Base-by-base conservation (phyloP, 352 stramenopile genomes). In the Phytophthora ohioensis region DNA sequence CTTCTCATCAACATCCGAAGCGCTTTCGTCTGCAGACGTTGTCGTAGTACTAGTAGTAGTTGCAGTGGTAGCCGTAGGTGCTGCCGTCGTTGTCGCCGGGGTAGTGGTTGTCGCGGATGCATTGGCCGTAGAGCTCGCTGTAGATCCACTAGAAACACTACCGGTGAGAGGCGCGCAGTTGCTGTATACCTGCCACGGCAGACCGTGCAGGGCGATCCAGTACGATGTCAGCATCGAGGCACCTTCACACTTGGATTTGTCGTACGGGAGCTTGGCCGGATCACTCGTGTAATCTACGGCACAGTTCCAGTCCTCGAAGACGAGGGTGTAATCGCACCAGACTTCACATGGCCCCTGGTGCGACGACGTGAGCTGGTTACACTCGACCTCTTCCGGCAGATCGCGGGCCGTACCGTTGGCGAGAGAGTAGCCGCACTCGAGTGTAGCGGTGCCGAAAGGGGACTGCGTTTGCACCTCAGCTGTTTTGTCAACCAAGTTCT, bases 251-350 rank as follows among this genome's bases (percentile, higher is more conserved):
- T 87, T 84, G 57, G 71, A 36, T 48, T 70, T 74, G 65, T 85
- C 75, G 55, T 82, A 82, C 15, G 79, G 75, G 3, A 87, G 77
- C 53, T 69, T 66, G 34, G 71, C 78, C 5, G 72, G 68, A 34
- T 71, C 73, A 7, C 12, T 52, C 0, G 74, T 63, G 60, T 76
- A 83, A 69, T 85, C 71, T 9, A 73, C 57, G 9, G 75, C 69
- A 32, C 79, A 89, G 77, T 89, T 82, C 42, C 81, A 78, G 61
- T 87, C 67, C 21, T 78, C 64, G 55, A 81, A 87, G 15, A 75
- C 78, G 7, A 77, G 43, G 1, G 65, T 65, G 61, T 87, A 60
- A 38, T 87, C 81, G 49, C 79, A 87, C 79, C 76, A 87, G 48
- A 87, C 58, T 30, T 89, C 81, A 17, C 81, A 85, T 3, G 79